Base-by-base conservation (phyloP, 176 grass and related monocot genomes). In the Hordeum marinum region DNA sequence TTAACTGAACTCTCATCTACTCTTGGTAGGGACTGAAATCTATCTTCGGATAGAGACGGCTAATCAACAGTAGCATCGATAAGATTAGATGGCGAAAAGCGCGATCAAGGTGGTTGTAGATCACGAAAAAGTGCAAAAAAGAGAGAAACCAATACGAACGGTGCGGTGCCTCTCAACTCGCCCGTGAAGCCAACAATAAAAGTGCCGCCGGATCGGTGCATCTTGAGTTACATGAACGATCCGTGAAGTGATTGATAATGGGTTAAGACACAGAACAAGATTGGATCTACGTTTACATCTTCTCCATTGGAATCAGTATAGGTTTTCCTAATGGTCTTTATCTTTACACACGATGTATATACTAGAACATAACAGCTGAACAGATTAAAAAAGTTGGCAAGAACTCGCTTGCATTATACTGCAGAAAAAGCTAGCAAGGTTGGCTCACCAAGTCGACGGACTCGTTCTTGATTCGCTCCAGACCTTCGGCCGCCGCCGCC, bases 401-500 rank as follows among this genome's bases (percentile, higher is more conserved):
- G 58, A 61, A 61, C 58, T 61, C 25, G 27, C 41, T 25, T 27
- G 14, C 39, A 45, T 52, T 18, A 52, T 52, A 18, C 48, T 18
- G 48, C 48, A 18, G 14, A 20, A 31, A 52, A 21, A 41, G n/a
- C n/a, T 43, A 18, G 8, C 17, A 8, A 17, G 46, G 27, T 8
- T 74, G 7, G 21, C 90, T 88, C 85, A 98, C 96, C 96, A 98
- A 86, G 87, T 98, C 93, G 68, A 94, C 88, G 3, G 88, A 81
- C 59, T 98, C 96, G 52, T 98, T 93, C 89, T 83, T 94, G 87
- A 98, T 98, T 11, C 90, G 83, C 58, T 95, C 93, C 20, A 95
- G 83, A 59, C 68, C 83, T 71, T 69, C 82, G 21, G 67, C 82
- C 36, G 45, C 81, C 39, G 77, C 32, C 18, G 40, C 37, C 3